A percentile compares a stretch with the other conserved stretches of the same genome.
phyloP scores from a whole-genome alignment of 2,329 filamentous ascomycete species.

The Penicillium sumatraense region DNA sequence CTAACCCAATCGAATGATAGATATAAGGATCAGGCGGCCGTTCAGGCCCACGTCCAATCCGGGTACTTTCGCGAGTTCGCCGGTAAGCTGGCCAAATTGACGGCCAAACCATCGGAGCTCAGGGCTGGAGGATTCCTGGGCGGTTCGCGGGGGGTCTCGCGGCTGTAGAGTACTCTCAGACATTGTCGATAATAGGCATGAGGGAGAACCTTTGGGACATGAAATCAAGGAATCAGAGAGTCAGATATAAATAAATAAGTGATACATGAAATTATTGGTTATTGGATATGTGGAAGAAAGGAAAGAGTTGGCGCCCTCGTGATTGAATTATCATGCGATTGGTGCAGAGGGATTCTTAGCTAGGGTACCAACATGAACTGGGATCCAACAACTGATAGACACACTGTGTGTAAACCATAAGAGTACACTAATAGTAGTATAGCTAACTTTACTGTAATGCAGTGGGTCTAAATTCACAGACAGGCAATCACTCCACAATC shows the following conservation, averaged over 20 bases:
- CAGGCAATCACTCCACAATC: neutral
- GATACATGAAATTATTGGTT: neutral
- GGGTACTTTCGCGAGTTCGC: slow-evolving; percentile 31
- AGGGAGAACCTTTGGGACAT: neutral
- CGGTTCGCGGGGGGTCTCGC: slow-evolving; percentile 26
- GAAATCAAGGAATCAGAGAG: neutral
- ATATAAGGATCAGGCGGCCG: slow-evolving; percentile 32
- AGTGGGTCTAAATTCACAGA: no score
- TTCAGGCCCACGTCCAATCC: slow-evolving; percentile 28
- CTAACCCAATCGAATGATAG: slow-evolving; percentile 18
- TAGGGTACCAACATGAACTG: neutral
- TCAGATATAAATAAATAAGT: slow-evolving; percentile 21
- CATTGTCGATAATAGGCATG: no score
- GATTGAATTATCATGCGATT: slow-evolving; percentile 26
- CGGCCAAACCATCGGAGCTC: slow-evolving; percentile 29
- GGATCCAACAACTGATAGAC: no score
- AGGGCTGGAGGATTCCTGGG: slow-evolving; percentile 27
- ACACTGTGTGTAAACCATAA: no score
- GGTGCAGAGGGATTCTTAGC: slow-evolving; percentile 15
- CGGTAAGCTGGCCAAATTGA: slow-evolving; percentile 19
- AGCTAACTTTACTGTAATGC: no score
- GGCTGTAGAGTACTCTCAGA: slow-evolving; percentile 24
- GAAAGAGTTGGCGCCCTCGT: slow-evolving; percentile 17
- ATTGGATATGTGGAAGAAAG: no score
- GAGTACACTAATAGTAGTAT: no score